Evolutionary conservation across 2,329 filamentous ascomycete species (phyloP).

Genomic region (Hypomyces rosellus): DNA sequence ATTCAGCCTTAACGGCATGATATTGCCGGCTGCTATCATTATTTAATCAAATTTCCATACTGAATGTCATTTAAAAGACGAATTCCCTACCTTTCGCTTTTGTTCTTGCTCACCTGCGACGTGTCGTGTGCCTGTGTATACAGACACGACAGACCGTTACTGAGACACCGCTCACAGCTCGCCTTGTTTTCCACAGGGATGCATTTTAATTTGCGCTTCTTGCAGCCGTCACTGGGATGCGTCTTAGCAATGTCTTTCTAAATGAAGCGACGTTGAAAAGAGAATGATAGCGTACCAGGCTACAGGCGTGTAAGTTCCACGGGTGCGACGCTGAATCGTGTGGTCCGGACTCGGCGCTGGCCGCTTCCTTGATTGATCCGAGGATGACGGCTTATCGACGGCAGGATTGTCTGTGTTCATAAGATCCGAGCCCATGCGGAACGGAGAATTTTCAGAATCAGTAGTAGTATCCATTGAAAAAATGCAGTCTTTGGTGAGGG

Average conservation of each 20-base stretch:
- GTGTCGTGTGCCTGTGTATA: constrained; percentile 17
- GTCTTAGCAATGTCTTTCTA: neutral
- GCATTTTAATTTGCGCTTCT: constrained; percentile 24
- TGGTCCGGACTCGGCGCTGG: neutral
- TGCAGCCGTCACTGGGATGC: neutral
- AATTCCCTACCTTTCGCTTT: constrained; percentile 17
- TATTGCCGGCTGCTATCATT: constrained; percentile 10
- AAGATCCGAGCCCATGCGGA: neutral
- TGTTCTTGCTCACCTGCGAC: constrained; percentile 16
- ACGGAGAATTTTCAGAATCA: neutral
- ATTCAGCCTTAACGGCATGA: constrained; percentile 21
- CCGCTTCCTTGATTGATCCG: constrained; percentile 1
- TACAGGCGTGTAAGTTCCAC: constrained; percentile 31
- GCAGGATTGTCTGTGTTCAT: neutral
- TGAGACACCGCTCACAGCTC: constrained; percentile 26
- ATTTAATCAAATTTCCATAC: neutral
- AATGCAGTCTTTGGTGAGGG: too few relatives aligned
- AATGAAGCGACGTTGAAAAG: neutral
- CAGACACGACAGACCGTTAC: constrained; percentile 21
- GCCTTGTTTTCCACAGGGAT: constrained; percentile 19
- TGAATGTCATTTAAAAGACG: too few relatives aligned
- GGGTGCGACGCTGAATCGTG: neutral
- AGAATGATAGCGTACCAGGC: constrained; percentile 24
- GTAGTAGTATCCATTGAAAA: too few relatives aligned
- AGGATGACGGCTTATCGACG: neutral